phyloP scores from a whole-genome alignment of 768 basidiomycete genomes.

The Kwoniella mangroviensis region DNA sequence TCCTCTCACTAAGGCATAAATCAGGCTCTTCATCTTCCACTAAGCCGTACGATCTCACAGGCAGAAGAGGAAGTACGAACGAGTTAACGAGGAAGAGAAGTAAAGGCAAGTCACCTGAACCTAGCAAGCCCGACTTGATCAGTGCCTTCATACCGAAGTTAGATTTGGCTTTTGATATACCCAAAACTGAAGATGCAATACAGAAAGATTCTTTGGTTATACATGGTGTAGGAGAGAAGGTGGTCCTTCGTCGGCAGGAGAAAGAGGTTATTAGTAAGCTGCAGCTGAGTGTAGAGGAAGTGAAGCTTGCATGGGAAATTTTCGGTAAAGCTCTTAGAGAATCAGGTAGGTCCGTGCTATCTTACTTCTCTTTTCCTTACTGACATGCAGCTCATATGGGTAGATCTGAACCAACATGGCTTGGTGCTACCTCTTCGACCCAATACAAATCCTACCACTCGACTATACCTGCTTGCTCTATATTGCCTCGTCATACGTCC shows the following conservation, averaged over 20 bases:
- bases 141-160: constrained; percentile 19
- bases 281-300: constrained; percentile 27
- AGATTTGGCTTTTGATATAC: constrained; percentile 20
- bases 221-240: constrained; percentile 25
- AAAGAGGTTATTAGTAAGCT: constrained; percentile 18
- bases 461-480: constrained; percentile 28
- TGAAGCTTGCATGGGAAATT: constrained; percentile 29
- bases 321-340: constrained; percentile 32
- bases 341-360: constrained; percentile 27
- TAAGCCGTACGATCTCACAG: not conserved
- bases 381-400: not conserved
- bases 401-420: constrained; percentile 14
- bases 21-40: not conserved
- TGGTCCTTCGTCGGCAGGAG: constrained; percentile 26
- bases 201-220: constrained; percentile 14
- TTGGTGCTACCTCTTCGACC: constrained; percentile 21
- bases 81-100: constrained; percentile 13
- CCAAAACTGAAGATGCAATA: not conserved
- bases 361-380: not conserved
- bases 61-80: constrained; percentile 17
- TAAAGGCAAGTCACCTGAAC: not conserved
- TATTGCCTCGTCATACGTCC: constrained; percentile 25
- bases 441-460: constrained; percentile 1
- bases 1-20: constrained; percentile 8
- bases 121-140: not conserved